Base-by-base conservation (phyloP, 1,284 basidiomycete genomes). In the Sanghuangporus weigelae region DNA sequence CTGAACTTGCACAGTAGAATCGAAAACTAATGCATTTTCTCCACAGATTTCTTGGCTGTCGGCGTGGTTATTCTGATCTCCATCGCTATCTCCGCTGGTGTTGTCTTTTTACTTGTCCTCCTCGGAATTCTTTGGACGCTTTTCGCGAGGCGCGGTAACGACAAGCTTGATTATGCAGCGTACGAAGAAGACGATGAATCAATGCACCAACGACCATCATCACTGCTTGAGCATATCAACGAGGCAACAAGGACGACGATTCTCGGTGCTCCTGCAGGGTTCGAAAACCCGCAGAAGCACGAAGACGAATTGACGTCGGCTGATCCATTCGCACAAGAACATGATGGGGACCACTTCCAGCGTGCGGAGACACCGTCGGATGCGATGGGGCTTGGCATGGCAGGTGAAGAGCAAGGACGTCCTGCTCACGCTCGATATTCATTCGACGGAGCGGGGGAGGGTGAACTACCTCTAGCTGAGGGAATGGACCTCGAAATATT, bases 11-110 rank as follows among this genome's bases (percentile, higher is more conserved):
- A 11, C 50, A 42, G 10, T 10, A 21, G 31, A 8, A 2, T 51
- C 67, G 57, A 53, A 58, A 58, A 67, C n/a, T 68, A 36, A 59
- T 38, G 19, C 36, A 21, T 58, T 65, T 60, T 49, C n/a, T 2
- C 42, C 63, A 5, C 67, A 94, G 94, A 87, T 73, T 92, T 90
- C 81, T 84, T 98, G 59, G 93, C 95, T 0, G 86, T 88, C 26
- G 97, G 96, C 2, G 83, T 98, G 44, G 94, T 99, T 62, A 98
- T 99, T 67, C 83, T 98, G 46, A 96, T 99, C 69, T 96, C 95
- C 4, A 98, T 99, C 69, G 96, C 96, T 36, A 97, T 98, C 67
- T 89, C 93, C 3, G 94, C 96, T 10, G 96, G 95, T 31, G 86
- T 98, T 26, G 93, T 99, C 59, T 95, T 99, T 78, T 78, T 98